These are phyloP conservation scores for Sporopachydermia quercuum DNA, from an alignment of 805 yeast species.

Conservation along the genomic window DNA sequence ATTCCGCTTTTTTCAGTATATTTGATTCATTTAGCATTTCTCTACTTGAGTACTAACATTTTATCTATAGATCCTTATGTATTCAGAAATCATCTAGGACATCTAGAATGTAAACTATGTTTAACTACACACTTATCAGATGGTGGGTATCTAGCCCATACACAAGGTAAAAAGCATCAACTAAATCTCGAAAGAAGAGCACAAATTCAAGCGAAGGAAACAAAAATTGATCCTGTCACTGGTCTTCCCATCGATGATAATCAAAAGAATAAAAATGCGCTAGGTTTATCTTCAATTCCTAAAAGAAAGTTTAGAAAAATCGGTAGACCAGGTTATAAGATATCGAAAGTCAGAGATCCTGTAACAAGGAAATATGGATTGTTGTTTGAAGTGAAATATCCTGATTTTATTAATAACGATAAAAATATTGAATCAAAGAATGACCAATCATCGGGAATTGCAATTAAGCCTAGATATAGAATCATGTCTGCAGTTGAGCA, in stretches of 20 bases:
- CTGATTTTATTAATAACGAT: too few species aligned
- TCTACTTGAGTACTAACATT: too few species aligned
- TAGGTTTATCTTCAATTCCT: constrained; percentile 21
- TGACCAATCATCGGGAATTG: constrained; percentile 11
- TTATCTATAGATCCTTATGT: constrained; percentile 56
- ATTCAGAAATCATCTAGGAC: constrained; percentile 69
- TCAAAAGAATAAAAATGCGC: constrained; percentile 6
- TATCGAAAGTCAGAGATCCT: constrained; percentile 55
- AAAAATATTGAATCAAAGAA: constrained; percentile 26
- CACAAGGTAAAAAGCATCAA: constrained; percentile 75
- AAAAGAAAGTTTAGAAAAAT: constrained; percentile 41
- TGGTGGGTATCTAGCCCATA: constrained; percentile 68
- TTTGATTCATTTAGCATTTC: too few species aligned
- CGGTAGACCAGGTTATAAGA: constrained; percentile 60
- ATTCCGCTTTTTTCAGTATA: too few species aligned
- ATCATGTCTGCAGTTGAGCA: constrained; percentile 71
- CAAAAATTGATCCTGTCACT: constrained; percentile 4
- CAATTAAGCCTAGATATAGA: constrained; percentile 45
- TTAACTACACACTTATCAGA: constrained; percentile 70
- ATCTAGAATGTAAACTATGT: constrained; percentile 74
- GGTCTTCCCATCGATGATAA: constrained; percentile 4
- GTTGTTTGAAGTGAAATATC: constrained; percentile 42
- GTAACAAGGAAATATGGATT: constrained; percentile 46
- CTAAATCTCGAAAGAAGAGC: constrained; percentile 52
- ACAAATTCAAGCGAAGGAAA: constrained; percentile 18